Evolutionary conservation across 2,329 filamentous ascomycete genomes (phyloP), one percentile per base, ranked within the genome.

Genomic region (Penicillium expansum): DNA sequence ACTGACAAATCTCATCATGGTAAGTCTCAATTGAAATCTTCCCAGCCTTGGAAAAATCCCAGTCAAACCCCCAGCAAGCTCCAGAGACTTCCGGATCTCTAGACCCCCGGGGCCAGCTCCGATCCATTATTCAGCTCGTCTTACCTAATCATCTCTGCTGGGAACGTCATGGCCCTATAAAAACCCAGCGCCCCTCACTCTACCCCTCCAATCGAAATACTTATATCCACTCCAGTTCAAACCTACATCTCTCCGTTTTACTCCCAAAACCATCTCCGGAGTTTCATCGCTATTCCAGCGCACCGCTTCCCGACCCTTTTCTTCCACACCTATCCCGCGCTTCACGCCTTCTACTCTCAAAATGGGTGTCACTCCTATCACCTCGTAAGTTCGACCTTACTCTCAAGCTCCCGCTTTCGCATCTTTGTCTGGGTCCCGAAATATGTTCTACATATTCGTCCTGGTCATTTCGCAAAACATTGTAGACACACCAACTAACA

Each of bases 141-240:
- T 67, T 67, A 67, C 62, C 56, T 66, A 67, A 67, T 51, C 61
- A 9, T 20, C 27, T 42, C 32, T 18, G n/a, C 58, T 44, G 38
- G 37, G 55, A 68, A 70, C 69, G 69, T 71, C 70, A 72, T 71
- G 55, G 60, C 61, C 62, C 56, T 70, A 71, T 68, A 70, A 69
- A 66, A 60, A 55, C 62, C 56, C 51, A 51, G 33, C 56, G 63
- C 63, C 65, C 60, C 62, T 68, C 65, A 33, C 20, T 56, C 57
- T 48, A 58, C 56, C 52, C 43, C 44, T 59, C 24, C 58, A 52
- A 52, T 52, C 11, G 39, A 52, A 35, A 52, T 52, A 52, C 49
- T 52, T 20, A 52, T 52, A 52, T 44, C 45, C 22, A 37, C 41
- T 45, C 50, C 52, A 65, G 55, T 58, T 66, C 52, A 66, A 54